These are phyloP conservation scores for Pyrenochaeta sp. DNA, from an alignment of 2,329 filamentous ascomycete genomes.

Conservation along the genomic window DNA sequence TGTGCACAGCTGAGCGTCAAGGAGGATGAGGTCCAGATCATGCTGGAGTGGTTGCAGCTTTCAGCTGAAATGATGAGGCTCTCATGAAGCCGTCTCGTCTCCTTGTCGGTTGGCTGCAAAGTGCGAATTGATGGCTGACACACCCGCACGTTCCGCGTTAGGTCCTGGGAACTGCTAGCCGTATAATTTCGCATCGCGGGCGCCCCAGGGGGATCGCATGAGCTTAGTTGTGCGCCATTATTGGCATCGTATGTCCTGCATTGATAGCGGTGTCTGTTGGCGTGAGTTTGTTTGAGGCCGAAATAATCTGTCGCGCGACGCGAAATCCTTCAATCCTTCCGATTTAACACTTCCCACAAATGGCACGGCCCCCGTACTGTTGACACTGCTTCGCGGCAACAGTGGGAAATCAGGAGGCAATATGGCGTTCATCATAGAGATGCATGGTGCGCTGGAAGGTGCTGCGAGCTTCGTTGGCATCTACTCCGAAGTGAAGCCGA, in stretches of 20 bases:
- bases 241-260: conserved; percentile 14
- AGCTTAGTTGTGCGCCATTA: conserved; percentile 23
- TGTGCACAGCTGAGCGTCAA: not conserved
- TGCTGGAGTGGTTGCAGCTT: conserved; percentile 1
- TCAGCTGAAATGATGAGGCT: conserved; percentile 3
- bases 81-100: not conserved
- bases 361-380: conserved; percentile 6
- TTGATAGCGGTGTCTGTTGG: conserved; percentile 13
- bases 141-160: not conserved
- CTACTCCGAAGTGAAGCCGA: conserved; percentile 12
- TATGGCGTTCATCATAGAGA: not conserved
- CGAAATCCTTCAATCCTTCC: conserved; percentile 5
- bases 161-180: conserved; percentile 4
- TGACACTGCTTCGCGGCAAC: not conserved
- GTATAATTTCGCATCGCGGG: conserved; percentile 26
- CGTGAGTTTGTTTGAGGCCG: conserved; percentile 9
- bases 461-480: not conserved
- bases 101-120: not conserved
- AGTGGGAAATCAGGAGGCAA: not conserved
- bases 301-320: conserved; percentile 26
- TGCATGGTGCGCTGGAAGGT: conserved; percentile 1
- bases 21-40: conserved; percentile 1
- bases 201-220: conserved; percentile 13
- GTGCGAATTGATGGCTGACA: not conserved
- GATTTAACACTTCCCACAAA: conserved; percentile 13